Evolutionary conservation across 1,284 basidiomycete species (phyloP).

Genomic region (Macrocystidia cucumis): DNA sequence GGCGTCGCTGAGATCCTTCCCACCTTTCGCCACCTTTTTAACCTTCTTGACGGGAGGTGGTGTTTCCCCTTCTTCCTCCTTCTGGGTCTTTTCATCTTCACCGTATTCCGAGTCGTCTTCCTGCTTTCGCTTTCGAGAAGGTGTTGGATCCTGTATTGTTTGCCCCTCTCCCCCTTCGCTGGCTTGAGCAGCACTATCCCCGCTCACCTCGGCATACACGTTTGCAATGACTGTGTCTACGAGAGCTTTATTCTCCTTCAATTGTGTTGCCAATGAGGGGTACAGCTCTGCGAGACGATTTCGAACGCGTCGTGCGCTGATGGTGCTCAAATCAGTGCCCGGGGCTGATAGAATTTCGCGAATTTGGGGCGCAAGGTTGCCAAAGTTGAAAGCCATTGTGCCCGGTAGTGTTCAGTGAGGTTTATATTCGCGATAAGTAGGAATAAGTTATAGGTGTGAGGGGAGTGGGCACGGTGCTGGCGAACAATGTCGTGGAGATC

Average conservation of each 20-base stretch:
- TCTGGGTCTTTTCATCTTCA: slow-evolving; percentile 25
- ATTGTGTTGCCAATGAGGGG: slow-evolving; percentile 38
- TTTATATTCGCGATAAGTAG: slow-evolving; percentile 6
- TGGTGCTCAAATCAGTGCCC: slow-evolving; percentile 60
- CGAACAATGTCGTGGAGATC: too few species aligned
- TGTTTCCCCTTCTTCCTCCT: slow-evolving; percentile 20
- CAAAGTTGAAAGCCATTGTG: slow-evolving; percentile 35
- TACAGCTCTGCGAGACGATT: slow-evolving; percentile 49
- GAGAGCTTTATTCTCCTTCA: slow-evolving; percentile 50
- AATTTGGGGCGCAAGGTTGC: slow-evolving; percentile 50
- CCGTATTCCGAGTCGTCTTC: slow-evolving; percentile 25
- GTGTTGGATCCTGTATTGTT: slow-evolving; percentile 17
- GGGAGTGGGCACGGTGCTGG: slow-evolving; percentile 9
- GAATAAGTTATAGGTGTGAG: slow-evolving; percentile 14
- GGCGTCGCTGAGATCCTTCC: slow-evolving; percentile 48
- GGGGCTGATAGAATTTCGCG: slow-evolving; percentile 61
- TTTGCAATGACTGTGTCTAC: slow-evolving; percentile 52
- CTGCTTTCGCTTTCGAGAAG: slow-evolving; percentile 28
- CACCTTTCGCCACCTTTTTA: slow-evolving; percentile 31
- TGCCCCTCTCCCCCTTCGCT: slow-evolving; percentile 21
- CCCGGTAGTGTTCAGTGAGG: too few species aligned
- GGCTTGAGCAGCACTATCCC: slow-evolving; percentile 17
- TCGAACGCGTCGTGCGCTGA: slow-evolving; percentile 74
- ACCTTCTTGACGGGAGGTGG: slow-evolving; percentile 34
- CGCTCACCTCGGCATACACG: slow-evolving; percentile 54